Conservation (phyloP, 805 yeast genomes). For the Candida succiphila region DNA sequence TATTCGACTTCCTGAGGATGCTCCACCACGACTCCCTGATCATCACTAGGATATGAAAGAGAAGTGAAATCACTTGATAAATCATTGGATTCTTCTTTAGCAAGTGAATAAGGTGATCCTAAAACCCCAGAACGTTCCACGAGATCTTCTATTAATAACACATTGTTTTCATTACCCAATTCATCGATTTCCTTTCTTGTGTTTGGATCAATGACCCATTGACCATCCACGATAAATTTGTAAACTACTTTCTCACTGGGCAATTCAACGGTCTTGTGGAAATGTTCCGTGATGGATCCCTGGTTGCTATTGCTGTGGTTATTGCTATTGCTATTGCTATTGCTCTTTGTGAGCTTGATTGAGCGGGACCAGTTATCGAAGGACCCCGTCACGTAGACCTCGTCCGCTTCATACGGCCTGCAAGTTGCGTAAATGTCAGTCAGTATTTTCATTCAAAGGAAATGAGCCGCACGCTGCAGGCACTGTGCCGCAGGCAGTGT, state of each 20-base stretch:
- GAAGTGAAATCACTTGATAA: slow-evolving; percentile 22
- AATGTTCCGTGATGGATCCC: slow-evolving; percentile 23
- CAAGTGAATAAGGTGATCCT: not conserved
- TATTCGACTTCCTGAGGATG: slow-evolving; percentile 4
- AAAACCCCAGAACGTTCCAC: slow-evolving; percentile 1
- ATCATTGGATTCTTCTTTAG: slow-evolving; percentile 7
- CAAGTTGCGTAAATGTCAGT: slow-evolving; percentile 13
- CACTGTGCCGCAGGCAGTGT: too few relatives aligned
- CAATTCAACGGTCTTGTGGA: slow-evolving; percentile 33
- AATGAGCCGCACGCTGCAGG: too few relatives aligned
- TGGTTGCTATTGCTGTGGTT: too few relatives aligned
- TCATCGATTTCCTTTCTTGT: slow-evolving; percentile 30
- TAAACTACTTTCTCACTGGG: slow-evolving; percentile 31
- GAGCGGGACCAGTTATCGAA: slow-evolving; percentile 48
- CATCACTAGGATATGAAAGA: slow-evolving; percentile 17
- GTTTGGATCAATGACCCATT: slow-evolving; percentile 34
- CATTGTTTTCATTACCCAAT: slow-evolving; percentile 43
- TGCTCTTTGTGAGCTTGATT: slow-evolving; percentile 29
- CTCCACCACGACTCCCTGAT: slow-evolving; percentile 3
- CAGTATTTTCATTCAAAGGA: too few relatives aligned
- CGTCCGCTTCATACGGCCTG: slow-evolving; percentile 14
- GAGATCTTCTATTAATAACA: slow-evolving; percentile 26
- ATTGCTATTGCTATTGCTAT: too few relatives aligned
- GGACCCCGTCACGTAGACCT: slow-evolving; percentile 53
- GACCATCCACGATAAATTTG: slow-evolving; percentile 52